Conservation (phyloP, 192 early-diverging fungal species). For the Dispira simplex region DNA sequence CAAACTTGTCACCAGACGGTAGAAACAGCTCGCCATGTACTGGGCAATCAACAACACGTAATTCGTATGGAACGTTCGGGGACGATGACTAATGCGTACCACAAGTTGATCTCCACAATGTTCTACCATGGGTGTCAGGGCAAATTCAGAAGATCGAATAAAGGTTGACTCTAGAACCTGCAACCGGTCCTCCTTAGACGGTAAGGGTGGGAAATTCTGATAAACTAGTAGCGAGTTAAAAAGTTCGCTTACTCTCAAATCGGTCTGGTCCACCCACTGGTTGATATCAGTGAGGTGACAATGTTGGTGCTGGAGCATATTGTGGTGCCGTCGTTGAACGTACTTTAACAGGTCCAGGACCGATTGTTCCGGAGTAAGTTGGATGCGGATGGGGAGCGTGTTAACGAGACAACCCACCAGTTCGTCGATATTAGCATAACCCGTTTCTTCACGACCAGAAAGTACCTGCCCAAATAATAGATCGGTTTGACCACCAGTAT, state of each 20-base stretch:
- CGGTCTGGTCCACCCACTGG: neutral
- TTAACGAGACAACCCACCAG: conserved; percentile 4
- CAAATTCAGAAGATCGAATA: too few relatives aligned
- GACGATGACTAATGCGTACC: neutral
- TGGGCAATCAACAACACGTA: neutral
- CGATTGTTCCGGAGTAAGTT: neutral
- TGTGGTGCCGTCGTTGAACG: neutral
- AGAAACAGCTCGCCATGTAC: neutral
- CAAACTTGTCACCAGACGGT: neutral
- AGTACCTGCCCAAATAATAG: neutral
- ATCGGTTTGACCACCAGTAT: conserved; percentile 8
- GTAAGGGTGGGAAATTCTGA: neutral
- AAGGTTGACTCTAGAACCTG: too few relatives aligned
- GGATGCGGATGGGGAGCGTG: neutral
- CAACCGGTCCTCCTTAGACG: too few relatives aligned
- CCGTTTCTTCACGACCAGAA: neutral
- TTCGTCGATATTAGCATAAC: neutral
- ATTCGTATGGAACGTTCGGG: neutral
- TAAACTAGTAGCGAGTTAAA: conserved; percentile 4
- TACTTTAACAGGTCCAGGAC: neutral
- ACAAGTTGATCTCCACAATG: neutral
- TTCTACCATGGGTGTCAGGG: neutral
- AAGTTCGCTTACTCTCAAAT: neutral
- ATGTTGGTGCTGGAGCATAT: neutral
- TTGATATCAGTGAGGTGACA: neutral